Base-by-base conservation (phyloP, 371 early-diverging fungal species). In the Apophysomyces variabilis region DNA sequence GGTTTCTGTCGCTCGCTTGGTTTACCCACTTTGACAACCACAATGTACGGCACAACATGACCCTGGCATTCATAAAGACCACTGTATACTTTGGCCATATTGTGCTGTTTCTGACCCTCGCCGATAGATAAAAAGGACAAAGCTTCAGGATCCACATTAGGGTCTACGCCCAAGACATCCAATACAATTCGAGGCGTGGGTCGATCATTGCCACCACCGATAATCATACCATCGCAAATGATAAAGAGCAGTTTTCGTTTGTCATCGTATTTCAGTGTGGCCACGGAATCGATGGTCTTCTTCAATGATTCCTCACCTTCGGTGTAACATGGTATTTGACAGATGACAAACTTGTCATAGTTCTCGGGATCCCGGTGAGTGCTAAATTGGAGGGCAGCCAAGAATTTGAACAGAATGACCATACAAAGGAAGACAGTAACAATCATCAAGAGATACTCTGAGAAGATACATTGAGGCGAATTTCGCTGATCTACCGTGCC, bases 131-230 rank as follows among this genome's bases (percentile, higher is more conserved):
- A 77, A 82, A 95, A 99, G 56, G 85, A 84, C 37, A 91, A 84
- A 4, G 95, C 89, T 69, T 92, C 91, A 4, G 95, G 91, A 58
- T 90, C 89, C 32, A 87, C 77, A 44, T 77, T 80, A 14, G 89
- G 83, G 66, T 89, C 85, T 39, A 95, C 88, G 35, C 94, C 94
- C 38, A 97, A 85, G 57, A 98, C 84, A 67, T 96, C 89, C 65
- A 95, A 77, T 6, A 96, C 92, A 63, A 97, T 94, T 60, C 94
- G 91, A 45, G 97, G 96, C 0, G 99, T 99, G 1, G 96, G 91
- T 46, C 87, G 81, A 57, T 95, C 96, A 69, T 97, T 96, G 61
- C 96, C 98, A 44, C 90, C 82, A 36, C 91, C 97, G 72, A 90
- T 84, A 77, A 95, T 93, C 89, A 88, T 91, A 63, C 92, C 92